Evolutionary conservation across 192 early-diverging fungal genomes (phyloP).

Genomic region (Oehlia diaphana): DNA sequence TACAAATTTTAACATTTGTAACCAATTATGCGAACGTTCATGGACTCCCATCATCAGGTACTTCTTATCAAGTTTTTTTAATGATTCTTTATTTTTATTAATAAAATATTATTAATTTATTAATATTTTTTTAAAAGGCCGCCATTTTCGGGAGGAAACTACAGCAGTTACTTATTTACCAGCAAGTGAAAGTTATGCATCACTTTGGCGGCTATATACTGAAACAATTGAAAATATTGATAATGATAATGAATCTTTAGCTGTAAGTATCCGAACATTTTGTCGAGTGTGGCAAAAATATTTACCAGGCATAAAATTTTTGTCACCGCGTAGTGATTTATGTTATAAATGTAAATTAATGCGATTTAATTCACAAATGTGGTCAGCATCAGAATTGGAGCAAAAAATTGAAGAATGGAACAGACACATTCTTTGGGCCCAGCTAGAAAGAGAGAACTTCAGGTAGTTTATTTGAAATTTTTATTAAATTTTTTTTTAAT

Average conservation of each 20-base stretch:
- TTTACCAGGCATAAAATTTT: background rate
- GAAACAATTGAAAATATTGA: background rate
- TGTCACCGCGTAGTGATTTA: background rate
- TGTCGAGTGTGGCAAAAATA: background rate
- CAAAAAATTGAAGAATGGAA: background rate
- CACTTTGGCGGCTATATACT: background rate
- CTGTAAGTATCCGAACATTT: background rate
- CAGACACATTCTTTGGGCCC: background rate
- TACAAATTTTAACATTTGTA: background rate
- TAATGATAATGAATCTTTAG: background rate
- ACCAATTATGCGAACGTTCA: background rate
- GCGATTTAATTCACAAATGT: background rate
- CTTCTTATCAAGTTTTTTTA: too few relatives aligned
- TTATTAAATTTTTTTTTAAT: background rate
- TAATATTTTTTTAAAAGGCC: background rate
- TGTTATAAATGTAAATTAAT: background rate
- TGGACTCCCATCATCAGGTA: background rate
- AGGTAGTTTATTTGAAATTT: background rate
- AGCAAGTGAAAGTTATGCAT: background rate
- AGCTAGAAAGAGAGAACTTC: background rate
- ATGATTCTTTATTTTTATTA: too few relatives aligned
- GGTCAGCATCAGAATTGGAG: background rate
- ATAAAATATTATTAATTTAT: background rate
- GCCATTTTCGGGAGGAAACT: background rate
- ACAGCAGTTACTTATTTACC: background rate